These are phyloP conservation scores for Annulohypoxylon moriforme DNA, from an alignment of 495 filamentous ascomycete genomes.

Conservation along the genomic window DNA sequence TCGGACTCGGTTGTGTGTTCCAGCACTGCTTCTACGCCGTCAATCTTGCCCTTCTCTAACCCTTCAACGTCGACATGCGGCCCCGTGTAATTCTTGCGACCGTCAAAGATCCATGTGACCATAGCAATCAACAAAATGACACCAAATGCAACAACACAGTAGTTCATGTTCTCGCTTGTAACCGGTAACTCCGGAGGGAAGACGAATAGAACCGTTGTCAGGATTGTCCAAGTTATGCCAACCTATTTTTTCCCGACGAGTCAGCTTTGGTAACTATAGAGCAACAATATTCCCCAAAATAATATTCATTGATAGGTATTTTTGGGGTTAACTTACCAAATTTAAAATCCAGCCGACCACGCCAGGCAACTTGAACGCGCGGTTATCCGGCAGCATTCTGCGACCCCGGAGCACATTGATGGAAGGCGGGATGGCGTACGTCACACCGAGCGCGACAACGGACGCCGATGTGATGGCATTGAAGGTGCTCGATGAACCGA, in stretches of 20 bases:
- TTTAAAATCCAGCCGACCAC: conserved; percentile 72
- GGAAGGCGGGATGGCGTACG: conserved; percentile 77
- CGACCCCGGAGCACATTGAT: conserved; percentile 75
- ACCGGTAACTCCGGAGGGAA: conserved; percentile 77
- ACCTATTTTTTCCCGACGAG: conserved; percentile 54
- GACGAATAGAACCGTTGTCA: conserved; percentile 80
- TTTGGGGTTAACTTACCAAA: conserved; percentile 53
- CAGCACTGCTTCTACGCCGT: conserved; percentile 40
- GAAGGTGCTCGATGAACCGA: conserved; percentile 75
- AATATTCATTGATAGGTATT: too few relatives aligned
- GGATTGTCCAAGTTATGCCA: conserved; percentile 70
- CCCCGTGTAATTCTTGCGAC: conserved; percentile 75
- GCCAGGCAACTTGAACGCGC: conserved; percentile 70
- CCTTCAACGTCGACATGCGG: conserved; percentile 65
- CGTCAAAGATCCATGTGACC: conserved; percentile 78
- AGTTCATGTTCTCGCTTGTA: conserved; percentile 79
- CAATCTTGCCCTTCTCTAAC: conserved; percentile 50
- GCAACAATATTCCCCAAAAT: too few relatives aligned
- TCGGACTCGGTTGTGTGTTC: not conserved
- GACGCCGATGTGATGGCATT: conserved; percentile 77
- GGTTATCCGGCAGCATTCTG: conserved; percentile 68
- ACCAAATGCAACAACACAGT: conserved; percentile 75
- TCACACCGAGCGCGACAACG: conserved; percentile 76
- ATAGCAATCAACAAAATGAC: conserved; percentile 73
- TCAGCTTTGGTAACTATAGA: not conserved